Percentiles rank a stretch among this genome's conserved stretches.
These are phyloP conservation scores for Scheffersomyces stipitis DNA, from an alignment of 805 yeast species.

Conservation along the genomic window DNA sequence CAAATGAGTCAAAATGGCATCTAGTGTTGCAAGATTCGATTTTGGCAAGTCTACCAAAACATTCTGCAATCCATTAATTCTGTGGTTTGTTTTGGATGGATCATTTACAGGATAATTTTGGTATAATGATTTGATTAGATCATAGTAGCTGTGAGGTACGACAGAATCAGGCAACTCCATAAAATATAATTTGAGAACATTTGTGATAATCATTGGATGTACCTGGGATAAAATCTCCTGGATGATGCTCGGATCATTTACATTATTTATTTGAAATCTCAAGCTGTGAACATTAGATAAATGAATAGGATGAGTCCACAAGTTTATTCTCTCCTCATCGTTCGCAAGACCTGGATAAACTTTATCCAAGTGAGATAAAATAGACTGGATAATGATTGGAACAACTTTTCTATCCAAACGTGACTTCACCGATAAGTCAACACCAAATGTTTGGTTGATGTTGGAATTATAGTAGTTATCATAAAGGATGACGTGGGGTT, in stretches of 20 bases:
- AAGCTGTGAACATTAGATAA: conserved; percentile 60
- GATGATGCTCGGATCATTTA: conserved; percentile 28
- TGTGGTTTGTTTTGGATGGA: conserved; percentile 46
- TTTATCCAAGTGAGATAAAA: conserved; percentile 65
- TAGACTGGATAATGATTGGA: conserved; percentile 63
- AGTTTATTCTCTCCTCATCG: conserved; percentile 64
- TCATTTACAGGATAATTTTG: conserved; percentile 33
- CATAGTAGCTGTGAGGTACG: conserved; percentile 63
- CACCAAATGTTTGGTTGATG: conserved; percentile 73
- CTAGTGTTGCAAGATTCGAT: conserved; percentile 74
- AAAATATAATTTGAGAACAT: conserved; percentile 68
- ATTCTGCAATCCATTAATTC: conserved; percentile 65
- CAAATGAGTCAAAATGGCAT: conserved; percentile 77
- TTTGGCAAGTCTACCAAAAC: conserved; percentile 67
- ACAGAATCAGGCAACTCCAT: conserved; percentile 80
- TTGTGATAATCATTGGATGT: conserved; percentile 61
- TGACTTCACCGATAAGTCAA: conserved; percentile 68
- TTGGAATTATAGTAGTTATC: conserved; percentile 78
- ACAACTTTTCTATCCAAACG: conserved; percentile 71
- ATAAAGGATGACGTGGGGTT: conserved; percentile 70
- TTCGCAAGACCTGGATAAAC: conserved; percentile 67
- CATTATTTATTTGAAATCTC: conserved; percentile 51
- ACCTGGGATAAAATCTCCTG: conserved; percentile 33
- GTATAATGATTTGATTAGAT: conserved; percentile 67
- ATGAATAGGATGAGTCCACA: conserved; percentile 70